Percentiles rank a stretch among this genome's conserved stretches.
These are phyloP conservation scores for Halophytophthora batemanensis DNA, from an alignment of 352 stramenopile species.

Conservation along the genomic window DNA sequence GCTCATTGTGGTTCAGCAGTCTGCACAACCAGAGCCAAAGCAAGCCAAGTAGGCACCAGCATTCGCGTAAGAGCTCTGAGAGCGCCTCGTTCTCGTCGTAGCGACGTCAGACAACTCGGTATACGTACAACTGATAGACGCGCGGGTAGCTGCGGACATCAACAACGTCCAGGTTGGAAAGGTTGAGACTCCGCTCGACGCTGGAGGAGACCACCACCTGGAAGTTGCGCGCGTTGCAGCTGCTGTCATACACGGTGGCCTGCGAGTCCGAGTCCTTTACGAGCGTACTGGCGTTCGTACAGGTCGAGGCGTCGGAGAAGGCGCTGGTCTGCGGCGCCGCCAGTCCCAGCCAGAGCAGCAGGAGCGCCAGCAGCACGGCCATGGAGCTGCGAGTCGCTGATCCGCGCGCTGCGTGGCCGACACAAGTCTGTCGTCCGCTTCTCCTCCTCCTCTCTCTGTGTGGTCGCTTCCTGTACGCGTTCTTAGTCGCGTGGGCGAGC, in stretches of 20 bases:
- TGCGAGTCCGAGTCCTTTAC: constrained; percentile 31
- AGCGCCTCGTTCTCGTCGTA: too few relatives aligned
- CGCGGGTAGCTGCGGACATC: constrained; percentile 45
- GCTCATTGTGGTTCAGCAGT: constrained; percentile 50
- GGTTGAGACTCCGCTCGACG: constrained; percentile 47
- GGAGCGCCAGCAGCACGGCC: constrained; percentile 5
- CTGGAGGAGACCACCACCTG: constrained; percentile 29
- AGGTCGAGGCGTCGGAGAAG: constrained; percentile 17
- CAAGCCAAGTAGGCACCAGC: too few relatives aligned
- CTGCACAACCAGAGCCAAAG: too few relatives aligned
- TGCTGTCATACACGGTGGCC: constrained; percentile 51
- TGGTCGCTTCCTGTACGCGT: too few relatives aligned
- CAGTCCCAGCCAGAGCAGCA: constrained; percentile 6
- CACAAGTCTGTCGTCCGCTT: too few relatives aligned
- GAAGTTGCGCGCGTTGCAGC: constrained; percentile 41
- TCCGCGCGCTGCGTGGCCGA: constrained; percentile 10
- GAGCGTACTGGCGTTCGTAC: constrained; percentile 39
- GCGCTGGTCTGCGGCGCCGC: constrained; percentile 6
- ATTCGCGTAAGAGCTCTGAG: too few relatives aligned
- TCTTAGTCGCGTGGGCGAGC: too few relatives aligned
- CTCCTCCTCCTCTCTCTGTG: too few relatives aligned
- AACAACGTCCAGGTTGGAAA: constrained; percentile 58
- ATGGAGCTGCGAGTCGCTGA: constrained; percentile 1
- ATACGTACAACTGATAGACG: constrained; percentile 48
- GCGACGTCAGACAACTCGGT: too few relatives aligned